phyloP scores from a whole-genome alignment of 345 rosid species.

The Passiflora organensis region DNA sequence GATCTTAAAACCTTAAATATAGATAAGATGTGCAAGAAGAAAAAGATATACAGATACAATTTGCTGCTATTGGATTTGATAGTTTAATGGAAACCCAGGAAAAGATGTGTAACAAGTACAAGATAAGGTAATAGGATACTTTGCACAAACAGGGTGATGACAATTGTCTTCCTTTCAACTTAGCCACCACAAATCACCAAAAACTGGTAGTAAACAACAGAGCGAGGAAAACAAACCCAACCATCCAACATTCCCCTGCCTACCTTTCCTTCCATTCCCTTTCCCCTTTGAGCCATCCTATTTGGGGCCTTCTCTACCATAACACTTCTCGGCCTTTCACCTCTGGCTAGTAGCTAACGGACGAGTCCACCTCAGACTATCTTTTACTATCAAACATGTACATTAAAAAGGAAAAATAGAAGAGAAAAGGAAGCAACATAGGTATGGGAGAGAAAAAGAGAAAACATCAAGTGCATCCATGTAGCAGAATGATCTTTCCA shows the following conservation, averaged over 20 bases:
- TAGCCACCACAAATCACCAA: conserved; percentile 35
- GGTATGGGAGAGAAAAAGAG: conserved; percentile 7
- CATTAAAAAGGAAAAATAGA: conserved; percentile 27
- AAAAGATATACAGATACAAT: neutral
- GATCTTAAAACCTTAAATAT: too few species aligned
- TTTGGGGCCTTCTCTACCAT: conserved; percentile 28
- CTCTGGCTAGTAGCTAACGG: conserved; percentile 25
- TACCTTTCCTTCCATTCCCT: conserved; percentile 13
- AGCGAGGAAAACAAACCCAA: conserved; percentile 18
- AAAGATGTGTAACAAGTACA: neutral
- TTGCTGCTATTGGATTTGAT: neutral
- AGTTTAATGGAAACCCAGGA: neutral
- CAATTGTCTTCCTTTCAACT: conserved; percentile 26
- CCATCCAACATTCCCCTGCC: conserved; percentile 14
- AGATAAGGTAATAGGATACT: conserved; percentile 28
- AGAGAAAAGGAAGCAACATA: conserved; percentile 8
- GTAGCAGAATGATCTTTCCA: conserved; percentile 22
- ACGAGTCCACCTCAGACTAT: conserved; percentile 15
- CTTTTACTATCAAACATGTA: conserved; percentile 48
- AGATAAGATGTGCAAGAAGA: too few species aligned
- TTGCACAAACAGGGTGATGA: conserved; percentile 33
- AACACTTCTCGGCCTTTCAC: conserved; percentile 1
- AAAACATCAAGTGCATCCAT: conserved; percentile 21
- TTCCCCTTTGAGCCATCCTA: conserved; percentile 3
- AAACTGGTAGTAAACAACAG: conserved; percentile 20